Evolutionary conservation across 352 stramenopile species (phyloP), one percentile per base, ranked within the genome.

Genomic region (Phytophthora nicotianae): DNA sequence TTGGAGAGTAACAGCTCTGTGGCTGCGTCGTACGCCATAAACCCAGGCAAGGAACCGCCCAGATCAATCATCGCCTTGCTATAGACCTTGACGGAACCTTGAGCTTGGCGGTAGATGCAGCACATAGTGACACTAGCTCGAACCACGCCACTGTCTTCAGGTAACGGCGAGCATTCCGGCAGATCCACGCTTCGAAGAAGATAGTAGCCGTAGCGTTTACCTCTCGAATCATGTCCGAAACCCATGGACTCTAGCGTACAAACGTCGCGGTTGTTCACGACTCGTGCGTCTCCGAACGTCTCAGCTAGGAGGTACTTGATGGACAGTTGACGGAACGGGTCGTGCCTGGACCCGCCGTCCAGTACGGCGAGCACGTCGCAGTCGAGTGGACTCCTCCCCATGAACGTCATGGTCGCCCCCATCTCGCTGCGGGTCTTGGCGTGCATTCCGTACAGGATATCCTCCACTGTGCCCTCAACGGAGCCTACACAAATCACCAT

Each of bases 81-180:
- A 62, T 87, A 90, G 21, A 79, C 68, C 19, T 72, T 67, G n/a
- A 90, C 77, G 13, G 68, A 41, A 11, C 58, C 54, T 16, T 75
- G 73, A 10, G 68, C 63, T 68, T 90, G 81, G 5, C 81, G 73
- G 50, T 85, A 88, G 54, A 90, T 88, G 49, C 75, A 87, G 60
- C 81, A 88, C 54, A 88, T 62, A 35, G 81, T 83, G 33, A 86
- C 68, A 32, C 58, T 75, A 5, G 81, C 75, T 19, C 77, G 76
- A 19, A 79, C 66, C 5, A 89, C 68, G 38, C 75, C 65, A 16
- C 70, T 71, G 49, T 68, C 74, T 53, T 83, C 69, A 0, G 70
- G 64, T 48, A 86, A 71, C n/a, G 71, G 55, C 0, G 78, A 79
- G 52, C 79, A 87, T 21, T 74, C 72, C 0, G 72, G 58, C 0